phyloP scores from a whole-genome alignment of 768 basidiomycete species.

The Tylopilus plumbeoviolaceoides region DNA sequence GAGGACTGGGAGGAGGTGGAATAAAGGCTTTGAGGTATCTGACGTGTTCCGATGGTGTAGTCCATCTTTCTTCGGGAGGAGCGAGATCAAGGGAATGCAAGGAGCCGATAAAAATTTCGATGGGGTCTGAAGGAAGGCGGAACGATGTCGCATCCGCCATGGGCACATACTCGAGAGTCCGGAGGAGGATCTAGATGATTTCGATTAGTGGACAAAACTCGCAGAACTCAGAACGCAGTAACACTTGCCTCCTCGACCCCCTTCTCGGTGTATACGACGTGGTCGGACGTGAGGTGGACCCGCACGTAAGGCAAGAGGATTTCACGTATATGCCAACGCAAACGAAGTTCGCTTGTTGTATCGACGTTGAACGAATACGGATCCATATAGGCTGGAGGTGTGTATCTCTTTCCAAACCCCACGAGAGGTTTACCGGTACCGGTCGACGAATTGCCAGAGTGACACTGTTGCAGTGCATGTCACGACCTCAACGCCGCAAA shows the following conservation, averaged over 20 bases:
- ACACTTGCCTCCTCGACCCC: slow-evolving; percentile 42
- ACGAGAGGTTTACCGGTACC: neutral
- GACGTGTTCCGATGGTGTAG: slow-evolving; percentile 24
- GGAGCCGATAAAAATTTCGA: slow-evolving; percentile 38
- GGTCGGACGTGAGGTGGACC: slow-evolving; percentile 50
- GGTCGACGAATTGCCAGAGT: neutral
- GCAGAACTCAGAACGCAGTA: neutral
- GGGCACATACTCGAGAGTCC: slow-evolving; percentile 41
- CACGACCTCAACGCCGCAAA: neutral
- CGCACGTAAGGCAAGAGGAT: slow-evolving; percentile 53
- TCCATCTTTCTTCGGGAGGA: slow-evolving; percentile 43
- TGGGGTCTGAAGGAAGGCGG: slow-evolving; percentile 51
- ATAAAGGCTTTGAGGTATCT: slow-evolving; percentile 20
- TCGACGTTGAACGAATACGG: slow-evolving; percentile 15
- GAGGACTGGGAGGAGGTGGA: slow-evolving; percentile 7
- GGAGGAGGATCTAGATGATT: slow-evolving; percentile 37
- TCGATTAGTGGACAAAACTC: neutral
- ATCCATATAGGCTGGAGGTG: slow-evolving; percentile 12
- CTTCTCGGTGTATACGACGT: slow-evolving; percentile 50
- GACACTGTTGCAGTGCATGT: too few species aligned
- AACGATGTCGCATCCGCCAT: slow-evolving; percentile 49
- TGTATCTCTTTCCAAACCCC: neutral
- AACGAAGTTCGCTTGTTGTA: slow-evolving; percentile 18
- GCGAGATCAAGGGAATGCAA: slow-evolving; percentile 31
- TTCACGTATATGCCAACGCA: slow-evolving; percentile 46